Conservation (phyloP, 495 filamentous ascomycete species). For the Schizothecium vesticola region DNA sequence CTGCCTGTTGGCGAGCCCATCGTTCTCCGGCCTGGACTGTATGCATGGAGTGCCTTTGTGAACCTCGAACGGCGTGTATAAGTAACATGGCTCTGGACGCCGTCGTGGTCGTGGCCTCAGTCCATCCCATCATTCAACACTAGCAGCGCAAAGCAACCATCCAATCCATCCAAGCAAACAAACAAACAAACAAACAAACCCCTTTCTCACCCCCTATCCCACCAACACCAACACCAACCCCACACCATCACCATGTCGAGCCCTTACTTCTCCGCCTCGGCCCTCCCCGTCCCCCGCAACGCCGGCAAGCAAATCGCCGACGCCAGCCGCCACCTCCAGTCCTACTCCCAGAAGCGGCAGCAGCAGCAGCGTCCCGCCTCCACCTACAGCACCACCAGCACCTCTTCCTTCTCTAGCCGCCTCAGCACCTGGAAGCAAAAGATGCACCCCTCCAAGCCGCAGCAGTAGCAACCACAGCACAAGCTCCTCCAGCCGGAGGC, state of each 20-base stretch:
- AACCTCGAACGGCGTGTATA: background rate
- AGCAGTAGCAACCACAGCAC: constrained; percentile 4
- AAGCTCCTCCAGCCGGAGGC: background rate
- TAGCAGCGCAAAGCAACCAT: background rate
- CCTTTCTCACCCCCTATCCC: background rate
- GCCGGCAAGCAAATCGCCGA: constrained; percentile 3
- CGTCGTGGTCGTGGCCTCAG: background rate
- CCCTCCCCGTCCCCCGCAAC: background rate
- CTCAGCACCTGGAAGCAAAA: constrained; percentile 20
- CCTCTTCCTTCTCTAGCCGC: constrained; percentile 17
- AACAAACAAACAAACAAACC: background rate
- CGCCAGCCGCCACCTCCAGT: background rate
- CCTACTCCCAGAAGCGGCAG: constrained; percentile 4
- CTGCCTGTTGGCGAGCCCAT: background rate
- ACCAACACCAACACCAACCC: constrained; percentile 3
- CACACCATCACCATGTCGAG: background rate
- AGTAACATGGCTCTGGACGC: background rate
- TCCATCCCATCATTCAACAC: background rate
- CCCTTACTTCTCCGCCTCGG: constrained; percentile 12
- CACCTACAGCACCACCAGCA: constrained; percentile 5
- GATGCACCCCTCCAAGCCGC: background rate
- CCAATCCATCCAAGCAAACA: background rate
- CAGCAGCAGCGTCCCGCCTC: constrained; percentile 12
- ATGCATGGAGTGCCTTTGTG: background rate
- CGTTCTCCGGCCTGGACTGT: background rate